Base-by-base conservation (phyloP, 2,329 filamentous ascomycete species). In the Fusarium guadeloupense region DNA sequence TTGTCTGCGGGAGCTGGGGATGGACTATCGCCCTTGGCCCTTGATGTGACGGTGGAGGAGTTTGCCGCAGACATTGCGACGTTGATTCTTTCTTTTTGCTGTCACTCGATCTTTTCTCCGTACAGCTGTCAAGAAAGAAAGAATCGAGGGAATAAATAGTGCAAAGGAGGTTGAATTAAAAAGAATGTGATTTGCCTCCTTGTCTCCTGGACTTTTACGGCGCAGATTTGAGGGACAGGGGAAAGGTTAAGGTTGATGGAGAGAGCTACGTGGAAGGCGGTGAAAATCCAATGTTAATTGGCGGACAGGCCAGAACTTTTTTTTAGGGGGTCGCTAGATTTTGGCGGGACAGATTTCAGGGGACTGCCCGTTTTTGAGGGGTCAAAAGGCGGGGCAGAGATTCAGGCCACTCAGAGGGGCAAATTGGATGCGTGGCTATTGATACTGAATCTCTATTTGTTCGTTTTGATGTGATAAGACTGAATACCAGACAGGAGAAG, bases 41-140 rank as follows among this genome's bases (percentile, higher is more conserved):
- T 72, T 47, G 74, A 72, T 55, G 71, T 74, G 59, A 75, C 68
- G 51, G 75, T 77, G 30, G 75, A 66, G 28, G 74, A 70, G 44
- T 69, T 66, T 42, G 72, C 70, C 57, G 72, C 54, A 38, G 61
- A 44, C 68, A 70, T 69, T 34, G 55, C 59, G 41, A 64, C 59
- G 34, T 9, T 41, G n/a, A 26, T 19, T 25, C 6, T 43, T 43
- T 38, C 28, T 43, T 48, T 14, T 19, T 34, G n/a, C 5, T 33
- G 14, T 31, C 23, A 9, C 39, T 19, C n/a, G n/a, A n/a, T 46
- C 26, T 30, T 6, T 34, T 28, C n/a, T n/a, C n/a, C 33, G 43
- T 46, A n/a, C 12, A 17, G 21, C 35, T 13, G 37, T 21, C 34
- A 35, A 40, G 23, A 13, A 12, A 49, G 28, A 3, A 41, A 38